phyloP scores from a whole-genome alignment of 2,329 filamentous ascomycete species.

The Chrysosporium keratinophilum region DNA sequence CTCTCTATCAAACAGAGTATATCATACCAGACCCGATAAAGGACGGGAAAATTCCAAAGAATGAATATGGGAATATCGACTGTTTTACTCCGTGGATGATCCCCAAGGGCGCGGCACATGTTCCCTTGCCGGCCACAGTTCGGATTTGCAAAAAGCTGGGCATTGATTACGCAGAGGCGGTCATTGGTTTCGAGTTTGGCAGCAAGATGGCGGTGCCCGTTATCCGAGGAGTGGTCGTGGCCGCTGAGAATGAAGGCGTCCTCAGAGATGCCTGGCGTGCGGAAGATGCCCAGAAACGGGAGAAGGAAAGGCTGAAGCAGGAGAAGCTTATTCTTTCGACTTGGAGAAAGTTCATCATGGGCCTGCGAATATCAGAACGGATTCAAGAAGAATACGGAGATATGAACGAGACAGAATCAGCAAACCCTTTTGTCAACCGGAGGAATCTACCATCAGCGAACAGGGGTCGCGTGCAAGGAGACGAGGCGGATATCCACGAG shows the following conservation, averaged over 20 bases:
- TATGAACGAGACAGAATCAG: slow-evolving; percentile 24
- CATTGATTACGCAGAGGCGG: slow-evolving; percentile 86
- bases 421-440: slow-evolving; percentile 29
- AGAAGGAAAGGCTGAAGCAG: slow-evolving; percentile 75
- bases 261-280: slow-evolving; percentile 70
- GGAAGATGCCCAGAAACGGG: slow-evolving; percentile 61
- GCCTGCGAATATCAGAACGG: slow-evolving; percentile 68
- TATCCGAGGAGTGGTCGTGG: slow-evolving; percentile 80
- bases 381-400: slow-evolving; percentile 67
- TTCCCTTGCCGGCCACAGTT: slow-evolving; percentile 66
- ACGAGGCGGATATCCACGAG: slow-evolving; percentile 12
- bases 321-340: slow-evolving; percentile 60
- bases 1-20: slow-evolving; percentile 79
- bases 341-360: slow-evolving; percentile 84
- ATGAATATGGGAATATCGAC: slow-evolving; percentile 92
- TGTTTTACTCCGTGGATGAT: slow-evolving; percentile 92
- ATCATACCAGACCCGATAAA: slow-evolving; percentile 82
- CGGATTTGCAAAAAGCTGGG: slow-evolving; percentile 72
- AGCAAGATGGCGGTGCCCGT: slow-evolving; percentile 88
- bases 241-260: slow-evolving; percentile 62
- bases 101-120: slow-evolving; percentile 69
- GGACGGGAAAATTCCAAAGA: slow-evolving; percentile 82
- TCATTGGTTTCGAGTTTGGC: slow-evolving; percentile 93
- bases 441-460: neutral
- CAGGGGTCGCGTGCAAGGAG: neutral